Percentiles rank a stretch among this genome's conserved stretches.
phyloP scores from a whole-genome alignment of 129 eudicot genomes.

The Tagetes patula region DNA sequence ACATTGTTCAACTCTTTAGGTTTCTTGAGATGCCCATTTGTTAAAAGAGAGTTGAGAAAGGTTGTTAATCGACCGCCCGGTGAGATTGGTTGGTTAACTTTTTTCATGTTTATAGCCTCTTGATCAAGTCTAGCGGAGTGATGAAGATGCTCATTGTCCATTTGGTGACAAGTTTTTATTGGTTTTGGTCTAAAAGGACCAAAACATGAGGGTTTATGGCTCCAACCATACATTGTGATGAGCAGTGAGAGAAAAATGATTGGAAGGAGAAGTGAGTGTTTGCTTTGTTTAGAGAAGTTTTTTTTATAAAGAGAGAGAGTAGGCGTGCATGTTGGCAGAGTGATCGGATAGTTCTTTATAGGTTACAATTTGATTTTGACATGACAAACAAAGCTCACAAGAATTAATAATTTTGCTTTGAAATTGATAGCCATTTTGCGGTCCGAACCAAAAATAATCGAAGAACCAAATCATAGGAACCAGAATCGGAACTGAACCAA shows the following conservation, averaged over 20 bases:
- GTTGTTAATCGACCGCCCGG: constrained; percentile 67
- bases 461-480: too few relatives aligned
- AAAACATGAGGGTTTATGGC: constrained; percentile 44
- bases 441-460: too few relatives aligned
- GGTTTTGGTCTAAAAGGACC: constrained; percentile 45
- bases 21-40: constrained; percentile 43
- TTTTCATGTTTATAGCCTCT: constrained; percentile 46
- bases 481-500: too few relatives aligned
- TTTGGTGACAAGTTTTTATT: constrained; percentile 29
- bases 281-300: background rate
- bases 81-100: constrained; percentile 72
- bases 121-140: constrained; percentile 13
- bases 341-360: constrained; percentile 28
- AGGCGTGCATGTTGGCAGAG: constrained; percentile 38
- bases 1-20: constrained; percentile 26
- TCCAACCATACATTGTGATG: constrained; percentile 45
- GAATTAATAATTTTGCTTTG: background rate
- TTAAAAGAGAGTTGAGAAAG: constrained; percentile 56
- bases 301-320: constrained; percentile 31
- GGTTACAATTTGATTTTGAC: constrained; percentile 21
- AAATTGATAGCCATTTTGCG: background rate
- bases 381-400: constrained; percentile 8
- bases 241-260: background rate
- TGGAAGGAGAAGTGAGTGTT: constrained; percentile 7
- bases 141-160: constrained; percentile 35